A percentile compares a stretch with the other conserved stretches of the same genome.
These are phyloP conservation scores for Salix exigua DNA, from an alignment of 345 rosid species.

Conservation along the genomic window DNA sequence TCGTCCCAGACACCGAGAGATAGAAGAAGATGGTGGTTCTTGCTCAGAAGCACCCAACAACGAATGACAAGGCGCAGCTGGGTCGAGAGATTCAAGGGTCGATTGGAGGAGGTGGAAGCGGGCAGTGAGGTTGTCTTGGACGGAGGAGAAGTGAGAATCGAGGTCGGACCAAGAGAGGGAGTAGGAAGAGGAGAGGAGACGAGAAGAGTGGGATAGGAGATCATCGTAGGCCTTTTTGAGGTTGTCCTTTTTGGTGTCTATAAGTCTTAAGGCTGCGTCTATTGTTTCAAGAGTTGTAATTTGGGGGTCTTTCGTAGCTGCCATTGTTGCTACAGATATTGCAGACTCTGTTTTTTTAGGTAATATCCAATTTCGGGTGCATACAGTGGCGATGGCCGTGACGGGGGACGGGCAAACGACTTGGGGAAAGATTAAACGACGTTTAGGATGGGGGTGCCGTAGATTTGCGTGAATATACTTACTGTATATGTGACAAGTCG, in stretches of 20 bases:
- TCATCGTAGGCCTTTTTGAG: conserved; percentile 64
- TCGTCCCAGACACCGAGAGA: background rate
- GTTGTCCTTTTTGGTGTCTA: conserved; percentile 47
- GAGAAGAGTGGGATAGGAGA: conserved; percentile 49
- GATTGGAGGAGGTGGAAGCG: conserved; percentile 50
- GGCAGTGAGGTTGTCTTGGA: conserved; percentile 35
- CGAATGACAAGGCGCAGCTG: background rate
- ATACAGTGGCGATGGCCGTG: no score
- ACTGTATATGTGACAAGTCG: no score
- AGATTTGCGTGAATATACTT: no score
- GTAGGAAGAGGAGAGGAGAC: conserved; percentile 30
- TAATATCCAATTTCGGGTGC: no score
- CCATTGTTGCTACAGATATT: conserved; percentile 7
- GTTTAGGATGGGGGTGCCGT: no score
- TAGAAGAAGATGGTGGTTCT: conserved; percentile 10
- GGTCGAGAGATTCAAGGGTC: background rate
- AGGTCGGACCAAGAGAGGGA: conserved; percentile 63
- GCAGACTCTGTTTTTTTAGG: no score
- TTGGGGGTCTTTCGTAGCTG: background rate
- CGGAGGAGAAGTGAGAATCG: conserved; percentile 59
- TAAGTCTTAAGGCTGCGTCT: conserved; percentile 46
- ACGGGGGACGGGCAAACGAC: no score
- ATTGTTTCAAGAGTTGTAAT: conserved; percentile 31
- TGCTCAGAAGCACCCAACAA: background rate
- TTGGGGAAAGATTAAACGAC: no score